These are phyloP conservation scores for Metschnikowia drakensbergensis DNA, from an alignment of 805 yeast genomes.

Conservation along the genomic window DNA sequence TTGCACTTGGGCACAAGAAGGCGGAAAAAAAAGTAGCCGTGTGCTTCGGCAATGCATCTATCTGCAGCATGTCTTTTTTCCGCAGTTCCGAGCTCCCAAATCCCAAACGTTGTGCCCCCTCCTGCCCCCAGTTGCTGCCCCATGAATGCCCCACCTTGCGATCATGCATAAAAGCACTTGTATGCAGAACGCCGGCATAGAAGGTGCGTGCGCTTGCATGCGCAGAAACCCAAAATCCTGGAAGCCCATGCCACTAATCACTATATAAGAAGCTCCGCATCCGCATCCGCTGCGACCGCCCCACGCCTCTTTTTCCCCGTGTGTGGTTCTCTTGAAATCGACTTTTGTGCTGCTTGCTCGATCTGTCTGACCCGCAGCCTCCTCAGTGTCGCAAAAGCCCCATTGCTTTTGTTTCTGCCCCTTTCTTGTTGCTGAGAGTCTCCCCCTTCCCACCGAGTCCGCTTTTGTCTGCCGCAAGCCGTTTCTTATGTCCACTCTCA, in stretches of 20 bases:
- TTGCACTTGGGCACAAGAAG: too few relatives aligned
- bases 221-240: conserved; percentile 2
- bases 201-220: background rate
- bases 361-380: background rate
- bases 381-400: conserved; percentile 1
- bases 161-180: background rate
- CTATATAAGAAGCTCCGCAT: background rate
- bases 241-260: conserved; percentile 1
- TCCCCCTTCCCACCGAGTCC: background rate
- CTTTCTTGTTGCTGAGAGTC: too few relatives aligned
- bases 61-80: background rate
- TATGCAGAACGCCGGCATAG: background rate
- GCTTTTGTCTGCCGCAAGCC: background rate
- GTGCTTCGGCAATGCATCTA: too few relatives aligned
- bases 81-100: background rate
- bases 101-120: background rate
- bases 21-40: background rate
- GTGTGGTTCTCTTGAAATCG: background rate
- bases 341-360: background rate
- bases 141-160: conserved; percentile 4
- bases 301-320: background rate
- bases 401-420: background rate
- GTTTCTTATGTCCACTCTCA: conserved; percentile 15
- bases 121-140: background rate
- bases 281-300: background rate